These are phyloP conservation scores for Candida koratica DNA, from an alignment of 805 yeast species.

Conservation along the genomic window DNA sequence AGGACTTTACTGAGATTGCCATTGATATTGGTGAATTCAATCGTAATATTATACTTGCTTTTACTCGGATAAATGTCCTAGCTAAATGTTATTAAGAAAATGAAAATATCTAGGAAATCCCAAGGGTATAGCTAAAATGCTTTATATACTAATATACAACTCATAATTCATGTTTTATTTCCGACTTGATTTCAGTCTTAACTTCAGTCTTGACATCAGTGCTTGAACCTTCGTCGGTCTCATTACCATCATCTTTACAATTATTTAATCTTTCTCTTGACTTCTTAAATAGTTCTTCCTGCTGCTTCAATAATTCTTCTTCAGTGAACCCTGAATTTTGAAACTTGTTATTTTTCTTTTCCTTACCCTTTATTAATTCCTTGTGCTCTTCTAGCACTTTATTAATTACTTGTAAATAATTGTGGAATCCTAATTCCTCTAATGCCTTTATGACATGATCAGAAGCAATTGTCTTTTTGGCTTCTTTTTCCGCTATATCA, in stretches of 20 bases:
- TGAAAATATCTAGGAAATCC: not conserved
- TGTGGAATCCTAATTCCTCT: slow-evolving; percentile 79
- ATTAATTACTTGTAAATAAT: slow-evolving; percentile 77
- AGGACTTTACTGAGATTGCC: slow-evolving; percentile 75
- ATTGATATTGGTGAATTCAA: slow-evolving; percentile 59
- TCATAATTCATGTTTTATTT: slow-evolving; percentile 8
- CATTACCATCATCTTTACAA: slow-evolving; percentile 3
- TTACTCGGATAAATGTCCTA: slow-evolving; percentile 15
- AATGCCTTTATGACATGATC: slow-evolving; percentile 93
- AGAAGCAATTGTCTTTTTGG: slow-evolving; percentile 93
- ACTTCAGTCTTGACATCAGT: not conserved
- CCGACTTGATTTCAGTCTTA: slow-evolving; percentile 6
- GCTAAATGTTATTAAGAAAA: too few relatives aligned
- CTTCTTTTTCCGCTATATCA: slow-evolving; percentile 93
- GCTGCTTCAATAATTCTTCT: slow-evolving; percentile 87
- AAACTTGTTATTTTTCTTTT: slow-evolving; percentile 85
- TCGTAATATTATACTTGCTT: slow-evolving; percentile 54
- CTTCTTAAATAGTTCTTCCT: slow-evolving; percentile 84
- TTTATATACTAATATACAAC: slow-evolving; percentile 5
- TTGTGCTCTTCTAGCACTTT: slow-evolving; percentile 82
- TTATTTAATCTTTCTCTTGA: slow-evolving; percentile 56
- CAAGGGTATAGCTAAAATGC: not conserved
- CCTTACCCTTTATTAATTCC: slow-evolving; percentile 82
- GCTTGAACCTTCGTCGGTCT: not conserved
- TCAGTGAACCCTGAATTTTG: slow-evolving; percentile 89